phyloP scores from a whole-genome alignment of 352 stramenopile genomes.

The Globisporangium mamillatum region DNA sequence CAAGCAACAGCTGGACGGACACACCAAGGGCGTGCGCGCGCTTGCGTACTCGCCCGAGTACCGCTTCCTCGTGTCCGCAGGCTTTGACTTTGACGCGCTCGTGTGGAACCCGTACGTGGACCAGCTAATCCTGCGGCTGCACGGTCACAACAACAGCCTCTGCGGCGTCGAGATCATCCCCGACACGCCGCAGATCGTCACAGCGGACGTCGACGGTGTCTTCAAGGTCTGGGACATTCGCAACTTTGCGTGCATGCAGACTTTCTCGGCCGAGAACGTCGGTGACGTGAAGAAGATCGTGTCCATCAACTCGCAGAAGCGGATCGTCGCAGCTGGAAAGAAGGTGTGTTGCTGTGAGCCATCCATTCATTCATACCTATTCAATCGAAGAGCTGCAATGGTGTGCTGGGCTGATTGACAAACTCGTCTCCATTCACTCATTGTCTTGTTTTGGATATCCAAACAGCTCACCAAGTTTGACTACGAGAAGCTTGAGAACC shows the following conservation, averaged over 20 bases:
- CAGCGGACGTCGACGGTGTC: conserved; percentile 74
- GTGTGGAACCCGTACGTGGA: conserved; percentile 91
- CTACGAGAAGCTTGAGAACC: conserved; percentile 86
- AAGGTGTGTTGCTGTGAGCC: conserved; percentile 26
- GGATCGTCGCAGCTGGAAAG: conserved; percentile 74
- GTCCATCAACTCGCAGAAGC: conserved; percentile 65
- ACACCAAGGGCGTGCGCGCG: conserved; percentile 76
- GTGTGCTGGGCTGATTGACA: not conserved
- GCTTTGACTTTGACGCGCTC: conserved; percentile 87
- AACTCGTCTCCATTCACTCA: not conserved
- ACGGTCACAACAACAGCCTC: conserved; percentile 84
- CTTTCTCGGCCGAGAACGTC: conserved; percentile 74
- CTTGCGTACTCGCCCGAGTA: conserved; percentile 86
- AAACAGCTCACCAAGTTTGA: conserved; percentile 73
- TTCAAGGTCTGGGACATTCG: conserved; percentile 91
- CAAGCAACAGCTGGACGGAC: conserved; percentile 83
- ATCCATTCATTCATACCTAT: not conserved
- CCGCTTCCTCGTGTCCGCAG: conserved; percentile 80
- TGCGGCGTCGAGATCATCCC: conserved; percentile 86
- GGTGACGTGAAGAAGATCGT: conserved; percentile 74
- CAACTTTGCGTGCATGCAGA: conserved; percentile 90
- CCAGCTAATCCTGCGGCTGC: conserved; percentile 81
- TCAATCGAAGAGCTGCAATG: not conserved
- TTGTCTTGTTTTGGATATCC: not conserved
- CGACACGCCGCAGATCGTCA: conserved; percentile 86